Evolutionary conservation across 1,284 basidiomycete genomes (phyloP), one percentile per base, ranked within the genome.

Genomic region (Pterula multifida): DNA sequence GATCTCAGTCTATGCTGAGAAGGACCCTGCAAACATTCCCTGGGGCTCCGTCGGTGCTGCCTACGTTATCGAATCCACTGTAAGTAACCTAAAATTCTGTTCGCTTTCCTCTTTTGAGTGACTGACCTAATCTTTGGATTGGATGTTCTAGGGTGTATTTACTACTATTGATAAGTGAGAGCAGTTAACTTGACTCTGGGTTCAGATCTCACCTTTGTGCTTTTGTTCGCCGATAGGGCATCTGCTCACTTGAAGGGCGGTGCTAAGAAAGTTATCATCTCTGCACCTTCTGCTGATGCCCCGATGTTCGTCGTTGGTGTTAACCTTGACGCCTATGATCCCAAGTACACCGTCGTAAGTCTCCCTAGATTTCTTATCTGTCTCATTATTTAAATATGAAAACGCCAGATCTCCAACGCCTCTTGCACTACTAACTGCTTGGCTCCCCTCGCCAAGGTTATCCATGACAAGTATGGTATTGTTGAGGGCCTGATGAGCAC

Each of bases 391-490:
- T 49, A 47, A 39, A 52, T 50, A 56, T 56, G 39, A 54, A 49
- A 9, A 17, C 26, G 39, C 50, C 60, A 85, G 78, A 88, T 98
- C 70, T 99, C 95, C 60, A 99, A 99, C 72, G 95, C 95, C 28
- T 98, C 94, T 44, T 99, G 95, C 84, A 99, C 95, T 50, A 99
- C 95, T 72, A 98, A 99, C 85, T 96, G 93, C 71, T 81, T 99
- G 56, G 96, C 96, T 32, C 94, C 96, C 56, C 84, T 99, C 55
- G 95, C 95, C 70, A 98, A 98, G 80, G 86, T 98, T 67, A 78
- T 99, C 75, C 65, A 99, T 73, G 96, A 98, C 83, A 94, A 88
- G 61, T 95, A 88, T 66, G 88, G 85, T 61, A 94, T 97, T 62
- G 75, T 89, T 56, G 93, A 97, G 75, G 93, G 90, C 68, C 79